Evolutionary conservation across 1,139 yeast genomes (phyloP).

Genomic region (Blastobotrys apis): DNA sequence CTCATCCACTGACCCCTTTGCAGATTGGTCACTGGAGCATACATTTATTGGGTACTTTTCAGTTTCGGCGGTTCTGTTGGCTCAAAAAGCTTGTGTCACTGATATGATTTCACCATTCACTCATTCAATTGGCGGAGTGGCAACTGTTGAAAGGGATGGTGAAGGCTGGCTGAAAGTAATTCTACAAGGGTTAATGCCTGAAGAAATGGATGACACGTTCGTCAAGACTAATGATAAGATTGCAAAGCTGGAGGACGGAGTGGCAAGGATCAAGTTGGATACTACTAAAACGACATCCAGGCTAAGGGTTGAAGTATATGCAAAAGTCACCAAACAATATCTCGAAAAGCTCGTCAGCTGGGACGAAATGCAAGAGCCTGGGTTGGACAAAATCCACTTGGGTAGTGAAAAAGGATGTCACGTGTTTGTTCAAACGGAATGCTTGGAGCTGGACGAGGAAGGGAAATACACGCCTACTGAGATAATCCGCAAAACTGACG

Average conservation of each 20-base stretch:
- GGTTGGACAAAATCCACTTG: conserved; percentile 2
- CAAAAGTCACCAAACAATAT: conserved; percentile 18
- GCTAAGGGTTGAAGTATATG: not conserved
- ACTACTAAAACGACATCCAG: not conserved
- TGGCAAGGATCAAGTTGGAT: not conserved
- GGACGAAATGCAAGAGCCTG: conserved; percentile 34
- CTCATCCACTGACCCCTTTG: not conserved
- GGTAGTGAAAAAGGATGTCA: not conserved
- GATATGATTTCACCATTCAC: conserved; percentile 16
- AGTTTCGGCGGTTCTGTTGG: not conserved
- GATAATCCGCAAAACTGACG: conserved; percentile 16
- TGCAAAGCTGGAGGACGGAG: not conserved
- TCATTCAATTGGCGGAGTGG: conserved; percentile 6
- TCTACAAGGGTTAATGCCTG: conserved; percentile 9
- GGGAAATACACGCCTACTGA: conserved; percentile 28
- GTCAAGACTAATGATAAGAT: conserved; percentile 1
- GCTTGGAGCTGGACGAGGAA: conserved; percentile 27
- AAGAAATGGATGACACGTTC: conserved; percentile 17
- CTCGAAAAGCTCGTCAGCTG: conserved; percentile 30
- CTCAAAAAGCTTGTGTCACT: not conserved
- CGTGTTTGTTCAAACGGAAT: conserved; percentile 10
- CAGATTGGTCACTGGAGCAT: not conserved
- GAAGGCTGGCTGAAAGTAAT: not conserved
- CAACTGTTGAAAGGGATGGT: not conserved
- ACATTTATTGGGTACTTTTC: conserved; percentile 4